These are phyloP conservation scores for Phialemonium atrogriseum DNA, from an alignment of 2,329 filamentous ascomycete species.

Conservation along the genomic window DNA sequence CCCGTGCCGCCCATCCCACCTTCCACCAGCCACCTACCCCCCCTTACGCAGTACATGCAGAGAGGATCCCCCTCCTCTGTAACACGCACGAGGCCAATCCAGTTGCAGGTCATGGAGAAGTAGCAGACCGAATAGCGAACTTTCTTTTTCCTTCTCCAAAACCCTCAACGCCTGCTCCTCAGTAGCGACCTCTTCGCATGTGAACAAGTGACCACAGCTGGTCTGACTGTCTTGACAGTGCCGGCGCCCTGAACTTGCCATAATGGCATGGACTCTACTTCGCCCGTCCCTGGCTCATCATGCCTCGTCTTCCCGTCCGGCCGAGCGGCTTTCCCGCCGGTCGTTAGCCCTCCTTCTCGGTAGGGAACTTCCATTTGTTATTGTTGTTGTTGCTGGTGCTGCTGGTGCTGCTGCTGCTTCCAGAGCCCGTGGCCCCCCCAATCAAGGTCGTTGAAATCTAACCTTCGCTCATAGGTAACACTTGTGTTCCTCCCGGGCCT, in stretches of 20 bases:
- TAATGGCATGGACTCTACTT: conserved; percentile 13
- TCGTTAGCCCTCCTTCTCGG: conserved; percentile 7
- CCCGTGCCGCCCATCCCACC: too few relatives aligned
- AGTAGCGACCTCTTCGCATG: too few relatives aligned
- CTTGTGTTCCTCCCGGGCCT: conserved; percentile 6
- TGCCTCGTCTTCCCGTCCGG: conserved; percentile 7
- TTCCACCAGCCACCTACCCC: too few relatives aligned
- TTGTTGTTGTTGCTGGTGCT: neutral
- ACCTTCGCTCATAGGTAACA: conserved; percentile 8
- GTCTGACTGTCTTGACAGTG: conserved; percentile 12
- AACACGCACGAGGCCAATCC: too few relatives aligned
- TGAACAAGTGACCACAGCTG: conserved; percentile 9
- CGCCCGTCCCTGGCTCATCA: conserved; percentile 13
- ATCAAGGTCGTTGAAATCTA: conserved; percentile 6
- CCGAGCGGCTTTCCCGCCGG: conserved; percentile 6
- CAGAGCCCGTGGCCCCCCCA: neutral
- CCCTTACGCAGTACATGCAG: too few relatives aligned
- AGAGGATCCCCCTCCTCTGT: too few relatives aligned
- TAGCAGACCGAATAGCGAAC: too few relatives aligned
- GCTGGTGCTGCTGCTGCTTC: neutral
- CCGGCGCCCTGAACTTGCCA: conserved; percentile 9
- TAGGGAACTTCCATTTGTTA: conserved; percentile 4
- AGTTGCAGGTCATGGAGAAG: too few relatives aligned
- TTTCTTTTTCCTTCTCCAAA: conserved; percentile 1
- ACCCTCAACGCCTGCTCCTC: too few relatives aligned